Percentiles rank a stretch among this genome's conserved stretches.
These are phyloP conservation scores for Xylaria sp. DNA, from an alignment of 2,329 filamentous ascomycete species.

Conservation along the genomic window DNA sequence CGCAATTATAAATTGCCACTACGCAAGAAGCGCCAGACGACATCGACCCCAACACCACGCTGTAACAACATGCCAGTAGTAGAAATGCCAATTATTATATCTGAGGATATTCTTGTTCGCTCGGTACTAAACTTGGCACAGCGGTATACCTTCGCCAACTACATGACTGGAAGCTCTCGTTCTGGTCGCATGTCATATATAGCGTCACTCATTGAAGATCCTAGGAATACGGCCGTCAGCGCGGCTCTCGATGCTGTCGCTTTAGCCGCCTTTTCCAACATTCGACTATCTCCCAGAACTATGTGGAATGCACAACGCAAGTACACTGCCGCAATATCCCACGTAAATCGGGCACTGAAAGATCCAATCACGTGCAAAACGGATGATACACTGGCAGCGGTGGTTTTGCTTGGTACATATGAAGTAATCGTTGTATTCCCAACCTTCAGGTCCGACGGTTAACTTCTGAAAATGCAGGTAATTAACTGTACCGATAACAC, in stretches of 20 bases:
- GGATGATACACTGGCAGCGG: constrained; percentile 9
- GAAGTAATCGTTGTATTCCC: constrained; percentile 1
- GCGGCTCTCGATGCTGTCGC: constrained; percentile 13
- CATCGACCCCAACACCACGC: not conserved
- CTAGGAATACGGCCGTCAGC: not conserved
- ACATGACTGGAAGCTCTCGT: constrained; percentile 6
- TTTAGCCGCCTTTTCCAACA: constrained; percentile 6
- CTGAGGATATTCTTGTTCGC: not conserved
- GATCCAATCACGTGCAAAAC: constrained; percentile 12
- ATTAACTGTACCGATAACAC: constrained; percentile 11
- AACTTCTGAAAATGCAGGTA: not conserved
- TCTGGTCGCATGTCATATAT: constrained; percentile 13
- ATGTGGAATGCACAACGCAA: constrained; percentile 7
- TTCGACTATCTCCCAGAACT: constrained; percentile 6
- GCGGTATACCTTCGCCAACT: not conserved
- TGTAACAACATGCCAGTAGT: not conserved
- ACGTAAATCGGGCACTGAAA: constrained; percentile 2
- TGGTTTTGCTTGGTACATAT: constrained; percentile 14
- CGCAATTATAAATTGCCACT: not conserved
- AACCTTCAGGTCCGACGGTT: not conserved
- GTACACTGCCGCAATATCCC: constrained; percentile 2
- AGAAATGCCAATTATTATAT: not conserved
- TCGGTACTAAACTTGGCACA: constrained; percentile 3
- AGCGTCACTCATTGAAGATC: constrained; percentile 3
- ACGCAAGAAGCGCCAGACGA: constrained; percentile 4